Evolutionary conservation across 2,329 filamentous ascomycete genomes (phyloP).

Genomic region (Daldinia eschscholtzii): DNA sequence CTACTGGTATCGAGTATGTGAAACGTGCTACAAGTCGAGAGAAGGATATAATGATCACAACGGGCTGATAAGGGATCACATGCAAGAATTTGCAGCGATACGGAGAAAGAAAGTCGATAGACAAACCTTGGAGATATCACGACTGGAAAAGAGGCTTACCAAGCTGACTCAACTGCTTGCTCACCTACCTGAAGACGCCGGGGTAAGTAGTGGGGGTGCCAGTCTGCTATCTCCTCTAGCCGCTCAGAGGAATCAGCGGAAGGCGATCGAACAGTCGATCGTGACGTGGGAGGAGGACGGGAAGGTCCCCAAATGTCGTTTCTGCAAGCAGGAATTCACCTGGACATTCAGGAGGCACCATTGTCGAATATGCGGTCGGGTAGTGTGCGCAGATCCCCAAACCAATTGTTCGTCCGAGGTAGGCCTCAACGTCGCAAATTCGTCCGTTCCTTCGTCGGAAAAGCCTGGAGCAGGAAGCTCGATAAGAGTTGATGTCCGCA

Average conservation of each 20-base stretch:
- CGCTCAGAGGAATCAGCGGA: conserved; percentile 80
- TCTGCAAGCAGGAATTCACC: conserved; percentile 95
- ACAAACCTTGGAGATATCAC: conserved; percentile 86
- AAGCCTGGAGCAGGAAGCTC: conserved; percentile 53
- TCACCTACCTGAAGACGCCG: conserved; percentile 74
- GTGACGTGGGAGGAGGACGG: conserved; percentile 96
- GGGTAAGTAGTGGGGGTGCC: conserved; percentile 56
- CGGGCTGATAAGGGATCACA: conserved; percentile 79
- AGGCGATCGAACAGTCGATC: conserved; percentile 88
- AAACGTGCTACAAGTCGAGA: conserved; percentile 98
- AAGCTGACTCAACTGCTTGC: conserved; percentile 88
- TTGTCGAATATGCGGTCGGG: conserved; percentile 91
- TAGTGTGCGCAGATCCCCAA: conserved; percentile 88
- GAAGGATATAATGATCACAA: conserved; percentile 94
- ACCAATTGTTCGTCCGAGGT: conserved; percentile 90
- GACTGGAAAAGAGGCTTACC: conserved; percentile 91
- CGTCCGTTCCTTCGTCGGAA: conserved; percentile 59
- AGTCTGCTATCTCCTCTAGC: conserved; percentile 72
- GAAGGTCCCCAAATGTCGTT: conserved; percentile 83
- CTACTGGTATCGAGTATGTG: conserved; percentile 94
- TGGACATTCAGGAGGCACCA: conserved; percentile 96
- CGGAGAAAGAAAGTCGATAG: conserved; percentile 85
- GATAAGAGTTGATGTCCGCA: conserved; percentile 83
- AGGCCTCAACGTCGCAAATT: conserved; percentile 78
- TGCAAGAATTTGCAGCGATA: conserved; percentile 75